phyloP scores from a whole-genome alignment of 345 rosid genomes.

The Kernera saxatilis region DNA sequence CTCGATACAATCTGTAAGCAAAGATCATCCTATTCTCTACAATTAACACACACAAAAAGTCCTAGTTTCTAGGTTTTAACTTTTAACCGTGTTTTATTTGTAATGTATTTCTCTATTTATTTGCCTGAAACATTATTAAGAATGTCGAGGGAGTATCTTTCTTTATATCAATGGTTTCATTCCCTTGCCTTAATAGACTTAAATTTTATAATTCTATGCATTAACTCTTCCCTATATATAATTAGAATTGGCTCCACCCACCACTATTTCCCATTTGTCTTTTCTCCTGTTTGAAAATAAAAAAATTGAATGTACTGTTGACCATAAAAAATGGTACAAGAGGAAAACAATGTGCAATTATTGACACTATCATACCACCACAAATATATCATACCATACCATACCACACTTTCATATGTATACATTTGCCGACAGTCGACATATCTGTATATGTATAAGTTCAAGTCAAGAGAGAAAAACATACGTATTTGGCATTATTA shows the following conservation, averaged over 20 bases:
- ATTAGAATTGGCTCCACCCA: conserved; percentile 3
- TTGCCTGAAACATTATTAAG: not conserved
- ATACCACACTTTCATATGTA: not conserved
- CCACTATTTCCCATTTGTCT: conserved; percentile 9
- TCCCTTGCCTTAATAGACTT: not conserved
- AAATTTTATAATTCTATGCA: not conserved
- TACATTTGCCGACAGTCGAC: conserved; percentile 31
- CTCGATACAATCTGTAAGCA: too few relatives aligned
- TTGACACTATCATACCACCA: conserved; percentile 13
- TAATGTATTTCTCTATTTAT: not conserved
- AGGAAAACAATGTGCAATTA: conserved; percentile 12
- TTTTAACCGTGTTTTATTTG: not conserved
- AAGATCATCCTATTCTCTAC: too few relatives aligned
- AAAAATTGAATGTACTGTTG: not conserved
- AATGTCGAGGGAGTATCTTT: not conserved
- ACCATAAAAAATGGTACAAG: not conserved
- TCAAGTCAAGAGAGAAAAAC: not conserved
- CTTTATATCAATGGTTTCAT: not conserved
- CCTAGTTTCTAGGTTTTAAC: not conserved
- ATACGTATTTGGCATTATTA: not conserved
- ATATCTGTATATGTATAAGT: not conserved
- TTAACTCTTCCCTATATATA: not conserved
- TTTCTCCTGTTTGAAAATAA: conserved; percentile 1
- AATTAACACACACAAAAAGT: too few relatives aligned
- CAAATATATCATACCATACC: not conserved